These are phyloP conservation scores for Aspergillus sp. DNA, from an alignment of 2,329 filamentous ascomycete genomes.

Conservation along the genomic window DNA sequence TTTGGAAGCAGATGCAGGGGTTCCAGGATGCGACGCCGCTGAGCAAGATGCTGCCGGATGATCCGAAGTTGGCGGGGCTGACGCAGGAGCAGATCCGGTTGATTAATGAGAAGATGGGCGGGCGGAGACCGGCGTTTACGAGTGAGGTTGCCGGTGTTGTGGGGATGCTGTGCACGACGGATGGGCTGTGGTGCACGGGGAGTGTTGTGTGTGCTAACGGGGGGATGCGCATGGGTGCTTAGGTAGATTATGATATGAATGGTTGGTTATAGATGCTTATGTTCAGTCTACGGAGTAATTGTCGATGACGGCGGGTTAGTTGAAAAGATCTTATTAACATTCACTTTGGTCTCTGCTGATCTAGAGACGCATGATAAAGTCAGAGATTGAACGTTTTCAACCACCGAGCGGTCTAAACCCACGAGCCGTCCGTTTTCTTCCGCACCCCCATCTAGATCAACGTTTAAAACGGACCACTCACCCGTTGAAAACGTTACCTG, in stretches of 20 bases:
- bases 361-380: no score
- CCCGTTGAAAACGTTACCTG: no score
- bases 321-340: no score
- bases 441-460: no score
- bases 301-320: no score
- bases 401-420: no score
- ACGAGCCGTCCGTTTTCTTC: no score
- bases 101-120: conserved; percentile 57
- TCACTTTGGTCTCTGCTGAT: no score
- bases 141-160: conserved; percentile 73
- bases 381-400: no score
- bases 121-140: conserved; percentile 63
- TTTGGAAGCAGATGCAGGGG: conserved; percentile 59
- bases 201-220: conserved; percentile 79
- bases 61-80: conserved; percentile 55
- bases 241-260: conserved; percentile 1
- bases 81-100: conserved; percentile 62
- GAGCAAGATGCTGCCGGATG: conserved; percentile 58
- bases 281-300: no score
- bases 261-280: not conserved
- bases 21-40: conserved; percentile 66
- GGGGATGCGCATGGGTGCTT: conserved; percentile 60
- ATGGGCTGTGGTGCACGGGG: conserved; percentile 76
- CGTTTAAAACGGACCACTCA: no score
- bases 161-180: conserved; percentile 70